Evolutionary conservation across 164 flowering plant genomes (phyloP).

Genomic region (Annona squamosa): DNA sequence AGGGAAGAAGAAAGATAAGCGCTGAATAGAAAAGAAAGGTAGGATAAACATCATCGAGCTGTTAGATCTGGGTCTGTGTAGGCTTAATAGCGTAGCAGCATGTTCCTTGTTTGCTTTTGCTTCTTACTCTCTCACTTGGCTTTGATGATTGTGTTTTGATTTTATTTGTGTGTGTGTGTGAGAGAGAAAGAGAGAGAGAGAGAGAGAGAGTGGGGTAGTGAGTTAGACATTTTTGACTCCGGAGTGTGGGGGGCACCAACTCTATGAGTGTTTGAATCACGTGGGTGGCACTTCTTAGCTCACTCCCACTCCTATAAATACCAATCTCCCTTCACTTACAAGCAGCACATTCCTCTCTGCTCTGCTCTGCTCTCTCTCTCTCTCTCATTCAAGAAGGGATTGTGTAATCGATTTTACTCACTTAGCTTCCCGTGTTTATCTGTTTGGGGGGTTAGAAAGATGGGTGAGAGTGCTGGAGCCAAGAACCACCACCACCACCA

Average conservation of each 20-base stretch:
- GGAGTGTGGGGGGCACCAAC: not conserved
- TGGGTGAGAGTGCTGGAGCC: not conserved
- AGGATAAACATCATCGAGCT: not conserved
- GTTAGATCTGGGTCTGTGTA: not conserved
- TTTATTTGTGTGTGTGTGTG: not conserved
- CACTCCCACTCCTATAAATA: not conserved
- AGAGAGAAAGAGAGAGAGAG: not conserved
- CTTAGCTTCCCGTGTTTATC: not conserved
- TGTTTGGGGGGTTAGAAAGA: not conserved
- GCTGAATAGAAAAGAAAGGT: not conserved
- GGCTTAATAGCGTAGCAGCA: too few relatives aligned
- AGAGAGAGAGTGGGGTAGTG: not conserved
- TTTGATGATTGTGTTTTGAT: too few relatives aligned
- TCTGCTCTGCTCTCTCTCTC: not conserved
- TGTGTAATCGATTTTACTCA: not conserved
- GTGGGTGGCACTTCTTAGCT: not conserved
- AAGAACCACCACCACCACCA: conserved; percentile 3
- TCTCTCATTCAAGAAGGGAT: too few relatives aligned
- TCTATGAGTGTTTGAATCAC: not conserved
- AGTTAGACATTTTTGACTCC: not conserved
- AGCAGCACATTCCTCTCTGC: not conserved
- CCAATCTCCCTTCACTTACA: not conserved
- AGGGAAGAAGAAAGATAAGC: not conserved
- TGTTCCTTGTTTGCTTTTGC: too few relatives aligned
- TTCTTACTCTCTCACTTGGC: too few relatives aligned